Evolutionary conservation across 2,329 filamentous ascomycete species (phyloP), one percentile per base, ranked within the genome.

Genomic region (Zarea fungicola): DNA sequence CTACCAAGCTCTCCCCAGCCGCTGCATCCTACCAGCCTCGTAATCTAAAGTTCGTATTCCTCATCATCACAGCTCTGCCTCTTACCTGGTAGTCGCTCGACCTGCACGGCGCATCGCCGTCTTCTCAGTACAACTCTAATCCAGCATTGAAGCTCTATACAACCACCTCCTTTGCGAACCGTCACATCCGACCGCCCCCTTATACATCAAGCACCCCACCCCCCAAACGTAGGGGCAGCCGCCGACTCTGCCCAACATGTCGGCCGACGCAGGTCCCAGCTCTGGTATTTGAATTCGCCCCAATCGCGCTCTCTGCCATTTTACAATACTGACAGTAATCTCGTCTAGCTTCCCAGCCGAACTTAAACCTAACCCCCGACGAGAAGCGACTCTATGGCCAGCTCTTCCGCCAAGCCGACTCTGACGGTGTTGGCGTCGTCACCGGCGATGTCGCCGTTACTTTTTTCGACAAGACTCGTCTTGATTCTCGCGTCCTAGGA

Each of bases 401-500:
- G 69, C 84, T 99, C 55, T 96, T 99, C 72, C 84, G 87, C 66
- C 85, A 90, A 61, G 93, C 93, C 57, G 93, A 99, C 69, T 87
- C 85, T 52, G 93, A 96, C 60, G 87, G 82, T 64, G 85, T 96
- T 50, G 90, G 91, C 49, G 90, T 97, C 55, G 89, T 99, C 28
- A 96, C 93, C 16, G 93, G 93, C 68, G 93, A 99, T 69, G 80
- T 95, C 53, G 93, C 93, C 51, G 91, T 99, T 66, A 89, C 90
- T 66, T 97, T 99, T 75, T 99, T 99, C 65, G 91, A 97, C 70
- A 93, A 93, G 76, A 97, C 93, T 39, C 85, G 87, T 58, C 77
- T 99, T 42, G 83, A 92, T 53, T 89, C 91, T 47, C 83, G 88
- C 54, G 78, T 93, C 42, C 77, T 99, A 52, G 93, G 92, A 68